These are phyloP conservation scores for Amylocarpus encephaloides DNA, from an alignment of 2,329 filamentous ascomycete genomes.

Conservation along the genomic window DNA sequence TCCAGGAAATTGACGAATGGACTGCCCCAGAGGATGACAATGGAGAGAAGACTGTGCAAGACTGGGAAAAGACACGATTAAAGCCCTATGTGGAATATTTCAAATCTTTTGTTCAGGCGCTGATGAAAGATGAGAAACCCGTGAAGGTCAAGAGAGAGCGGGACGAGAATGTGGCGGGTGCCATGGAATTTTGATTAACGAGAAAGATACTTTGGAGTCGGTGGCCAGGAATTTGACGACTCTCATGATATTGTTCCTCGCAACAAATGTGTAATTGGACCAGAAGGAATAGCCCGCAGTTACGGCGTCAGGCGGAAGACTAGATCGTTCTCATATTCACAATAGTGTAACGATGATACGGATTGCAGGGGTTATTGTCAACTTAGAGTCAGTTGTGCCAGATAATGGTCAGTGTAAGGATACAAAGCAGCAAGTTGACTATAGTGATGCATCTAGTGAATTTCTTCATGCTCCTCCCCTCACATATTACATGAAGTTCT, in stretches of 20 bases:
- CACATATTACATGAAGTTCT: neutral
- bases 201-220: neutral
- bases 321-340: too few relatives aligned
- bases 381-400: too few relatives aligned
- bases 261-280: neutral
- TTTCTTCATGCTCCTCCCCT: too few relatives aligned
- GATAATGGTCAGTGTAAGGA: too few relatives aligned
- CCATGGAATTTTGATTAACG: conserved; percentile 55
- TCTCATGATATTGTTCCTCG: neutral
- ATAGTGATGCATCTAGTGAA: too few relatives aligned
- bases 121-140: conserved; percentile 71
- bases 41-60: conserved; percentile 51
- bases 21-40: conserved; percentile 40
- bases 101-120: conserved; percentile 66
- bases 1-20: conserved; percentile 84
- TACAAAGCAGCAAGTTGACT: too few relatives aligned
- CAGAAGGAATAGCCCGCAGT: neutral
- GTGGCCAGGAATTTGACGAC: neutral
- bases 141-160: conserved; percentile 43
- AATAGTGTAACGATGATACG: too few relatives aligned
- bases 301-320: neutral
- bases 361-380: too few relatives aligned
- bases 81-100: conserved; percentile 92
- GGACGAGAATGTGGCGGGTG: conserved; percentile 39
- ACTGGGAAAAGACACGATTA: conserved; percentile 96